A percentile compares a stretch with the other conserved stretches of the same genome.
phyloP scores from a whole-genome alignment of 495 filamentous ascomycete genomes.

The Annulohypoxylon maeteangense region DNA sequence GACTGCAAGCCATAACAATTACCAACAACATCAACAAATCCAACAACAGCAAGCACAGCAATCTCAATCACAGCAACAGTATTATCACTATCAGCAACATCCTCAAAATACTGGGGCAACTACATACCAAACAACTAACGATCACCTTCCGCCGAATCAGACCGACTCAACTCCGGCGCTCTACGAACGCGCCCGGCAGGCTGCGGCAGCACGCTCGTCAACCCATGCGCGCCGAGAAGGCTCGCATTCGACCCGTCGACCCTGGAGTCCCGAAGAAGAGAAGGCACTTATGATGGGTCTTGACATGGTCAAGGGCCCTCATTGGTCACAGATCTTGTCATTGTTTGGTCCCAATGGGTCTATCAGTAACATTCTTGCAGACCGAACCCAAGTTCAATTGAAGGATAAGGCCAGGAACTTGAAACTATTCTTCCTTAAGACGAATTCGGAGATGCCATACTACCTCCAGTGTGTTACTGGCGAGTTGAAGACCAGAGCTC shows the following conservation, averaged over 20 bases:
- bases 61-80: constrained; percentile 35
- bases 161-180: constrained; percentile 80
- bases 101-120: constrained; percentile 24
- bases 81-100: constrained; percentile 44
- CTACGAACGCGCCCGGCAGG: constrained; percentile 84
- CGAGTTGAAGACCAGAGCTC: constrained; percentile 91
- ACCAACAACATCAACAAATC: constrained; percentile 49
- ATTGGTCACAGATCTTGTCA: constrained; percentile 94
- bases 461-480: constrained; percentile 92
- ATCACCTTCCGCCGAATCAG: constrained; percentile 70
- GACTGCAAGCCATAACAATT: constrained; percentile 44
- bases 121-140: constrained; percentile 50
- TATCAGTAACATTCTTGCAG: constrained; percentile 86
- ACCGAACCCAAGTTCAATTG: constrained; percentile 92
- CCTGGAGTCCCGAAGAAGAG: constrained; percentile 92
- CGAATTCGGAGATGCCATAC: constrained; percentile 89
- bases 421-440: constrained; percentile 96
- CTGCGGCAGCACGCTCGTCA: constrained; percentile 81
- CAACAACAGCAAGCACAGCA: constrained; percentile 31
- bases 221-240: constrained; percentile 78
- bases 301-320: constrained; percentile 90
- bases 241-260: constrained; percentile 82
- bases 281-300: constrained; percentile 92
- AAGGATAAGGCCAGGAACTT: constrained; percentile 96
- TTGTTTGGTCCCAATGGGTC: constrained; percentile 87